Base-by-base conservation (phyloP, 768 basidiomycete genomes). In the Holtermanniella nyarrowii region DNA sequence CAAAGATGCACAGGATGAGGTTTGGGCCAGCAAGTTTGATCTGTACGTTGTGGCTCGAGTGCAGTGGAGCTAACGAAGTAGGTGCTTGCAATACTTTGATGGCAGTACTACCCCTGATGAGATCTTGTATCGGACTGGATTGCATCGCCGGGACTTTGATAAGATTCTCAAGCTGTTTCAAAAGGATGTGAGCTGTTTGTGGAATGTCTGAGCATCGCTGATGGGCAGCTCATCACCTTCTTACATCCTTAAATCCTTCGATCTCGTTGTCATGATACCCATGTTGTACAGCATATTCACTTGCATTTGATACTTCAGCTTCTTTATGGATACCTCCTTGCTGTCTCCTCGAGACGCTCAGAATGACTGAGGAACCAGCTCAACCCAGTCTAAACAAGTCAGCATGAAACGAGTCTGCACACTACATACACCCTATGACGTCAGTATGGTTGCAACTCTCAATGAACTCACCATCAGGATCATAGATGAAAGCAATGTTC, bases 11-110 rank as follows among this genome's bases (percentile, higher is more conserved):
- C 87, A 85, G 69, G 83, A 86, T 45, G 77, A 80, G 46, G 65
- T 75, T 14, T 77, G 87, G 45, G 80, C 79, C 3, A 78, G 77
- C 60, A 79, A 83, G 41, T 96, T 95, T 66, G 83, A 87, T 57
- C 73, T 81, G 87, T 91, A 26, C 53, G 69, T 62, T 10, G 21
- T n/a, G 10, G 11, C 5, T 37, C 13, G 26, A 3, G 24, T 14
- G n/a, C 37, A 23, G 3, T 37, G 14, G 26, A 12, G 13, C 13
- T 27, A 27, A 42, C 31, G 16, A 42, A 31, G 14, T 18, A 91
- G 89, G 54, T 86, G 93, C 47, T 85, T 87, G 54, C 86, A 87
- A 61, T 95, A 88, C 66, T 89, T 96, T 61, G 88, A 97, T 60
- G 93, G 93, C 12, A 86, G 83, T 69, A 82, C 78, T 47, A 87